Base-by-base conservation (phyloP, 2,329 filamentous ascomycete genomes). In the Xylariaceae sp. region DNA sequence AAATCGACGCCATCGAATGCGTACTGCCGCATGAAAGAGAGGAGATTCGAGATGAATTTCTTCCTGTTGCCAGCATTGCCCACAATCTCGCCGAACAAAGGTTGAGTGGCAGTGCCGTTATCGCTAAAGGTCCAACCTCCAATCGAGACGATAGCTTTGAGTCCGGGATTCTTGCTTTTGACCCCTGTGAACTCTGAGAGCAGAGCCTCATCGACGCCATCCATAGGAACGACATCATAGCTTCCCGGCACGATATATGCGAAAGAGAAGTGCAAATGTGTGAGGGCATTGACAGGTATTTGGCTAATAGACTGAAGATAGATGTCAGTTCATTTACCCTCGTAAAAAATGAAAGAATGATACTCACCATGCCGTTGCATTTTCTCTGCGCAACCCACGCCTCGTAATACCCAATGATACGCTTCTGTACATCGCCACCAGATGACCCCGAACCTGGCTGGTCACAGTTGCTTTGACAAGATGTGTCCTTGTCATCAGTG, bases 71-170 rank as follows among this genome's bases (percentile, higher is more conserved):
- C 51, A 0, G 31, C 14, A 0, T 33, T 55, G 18, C 49, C 55
- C 2, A 48, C 63, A 18, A 67, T 60, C n/a, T 63, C 50, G 3
- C 49, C 47, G 39, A 71, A 71, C 9, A 64, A 55, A 0, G 49
- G 47, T 7, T 67, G 63, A 3, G 51, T 56, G 1, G 60, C 59
- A 0, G 60, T 59, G 45, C 75, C 70, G 42, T 57, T 69, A 46
- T 53, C 50, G 19, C n/a, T 47, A 31, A 73, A 72, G 0, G 66
- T 63, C 72, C 72, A 77, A 0, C 75, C 75, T 1, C 75, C 75
- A 6, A 78, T 16, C 1, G 69, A 57, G 12, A 77, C 56, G 19
- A 64, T 61, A 0, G 65, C 61, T 50, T 73, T 63, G 0, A 74
- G 59, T 2, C 50, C 55, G 0, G 55, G 36, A 40, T 65, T 63